Conservation (phyloP, 2,329 filamentous ascomycete species). For the Fusarium sp. region DNA sequence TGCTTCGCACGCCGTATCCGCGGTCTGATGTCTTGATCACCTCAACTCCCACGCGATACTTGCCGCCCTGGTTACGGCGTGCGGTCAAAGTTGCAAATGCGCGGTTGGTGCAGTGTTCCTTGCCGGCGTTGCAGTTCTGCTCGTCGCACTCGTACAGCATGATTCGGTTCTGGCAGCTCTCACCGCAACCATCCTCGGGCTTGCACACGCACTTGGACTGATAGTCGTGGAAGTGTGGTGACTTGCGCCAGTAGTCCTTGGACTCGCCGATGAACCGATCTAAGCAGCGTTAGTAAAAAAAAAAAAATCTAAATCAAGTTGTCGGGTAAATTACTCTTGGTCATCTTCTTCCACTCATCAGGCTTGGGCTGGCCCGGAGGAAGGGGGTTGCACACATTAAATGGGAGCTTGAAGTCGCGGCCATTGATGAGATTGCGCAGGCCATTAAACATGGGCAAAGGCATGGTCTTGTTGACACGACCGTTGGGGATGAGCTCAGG, state of each 20-base stretch:
- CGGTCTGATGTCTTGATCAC: conserved; percentile 91
- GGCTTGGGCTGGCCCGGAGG: conserved; percentile 90
- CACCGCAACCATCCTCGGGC: conserved; percentile 83
- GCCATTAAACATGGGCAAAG: conserved; percentile 83
- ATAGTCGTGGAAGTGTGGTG: conserved; percentile 78
- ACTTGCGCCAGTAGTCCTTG: conserved; percentile 82
- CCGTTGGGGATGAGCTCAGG: conserved; percentile 60
- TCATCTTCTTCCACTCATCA: conserved; percentile 91
- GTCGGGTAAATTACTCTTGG: conserved; percentile 74
- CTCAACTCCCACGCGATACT: conserved; percentile 93
- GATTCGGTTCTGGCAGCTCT: conserved; percentile 92
- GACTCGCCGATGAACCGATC: conserved; percentile 93
- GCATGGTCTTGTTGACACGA: conserved; percentile 70
- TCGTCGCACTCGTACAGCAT: conserved; percentile 98
- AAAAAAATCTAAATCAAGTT: conserved; percentile 38
- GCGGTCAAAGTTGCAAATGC: conserved; percentile 84
- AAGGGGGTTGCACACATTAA: conserved; percentile 88
- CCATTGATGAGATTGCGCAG: conserved; percentile 77
- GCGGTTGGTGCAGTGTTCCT: conserved; percentile 83
- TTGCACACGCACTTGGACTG: conserved; percentile 83
- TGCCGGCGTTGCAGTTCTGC: conserved; percentile 84
- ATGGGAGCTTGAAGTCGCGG: conserved; percentile 89
- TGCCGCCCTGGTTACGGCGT: conserved; percentile 81
- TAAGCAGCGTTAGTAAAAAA: conserved; percentile 54
- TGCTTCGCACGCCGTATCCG: conserved; percentile 91